These are phyloP conservation scores for Cystobasidiopsis lactophilus DNA, from an alignment of 768 basidiomycete genomes.

Conservation along the genomic window DNA sequence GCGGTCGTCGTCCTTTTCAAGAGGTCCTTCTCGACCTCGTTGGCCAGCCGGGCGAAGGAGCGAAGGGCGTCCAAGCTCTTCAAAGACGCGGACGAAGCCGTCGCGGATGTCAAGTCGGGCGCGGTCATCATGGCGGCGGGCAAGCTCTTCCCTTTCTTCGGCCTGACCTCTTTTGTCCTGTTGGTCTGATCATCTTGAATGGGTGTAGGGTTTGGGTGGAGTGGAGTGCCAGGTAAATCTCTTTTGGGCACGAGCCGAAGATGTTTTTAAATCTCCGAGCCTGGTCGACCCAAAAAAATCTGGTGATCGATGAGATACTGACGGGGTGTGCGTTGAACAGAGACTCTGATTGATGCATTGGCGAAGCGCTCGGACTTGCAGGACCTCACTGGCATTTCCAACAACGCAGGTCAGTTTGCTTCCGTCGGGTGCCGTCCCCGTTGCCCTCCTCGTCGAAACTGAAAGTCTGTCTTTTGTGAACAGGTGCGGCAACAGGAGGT, in stretches of 20 bases:
- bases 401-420: constrained; percentile 37
- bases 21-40: no score
- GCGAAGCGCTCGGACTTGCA: constrained; percentile 49
- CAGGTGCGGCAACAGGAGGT: neutral
- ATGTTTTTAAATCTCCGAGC: no score
- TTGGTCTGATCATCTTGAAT: neutral
- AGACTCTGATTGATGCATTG: constrained; percentile 62
- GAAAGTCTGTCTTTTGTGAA: no score
- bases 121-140: constrained; percentile 61
- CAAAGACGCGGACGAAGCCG: constrained; percentile 57
- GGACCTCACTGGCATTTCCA: constrained; percentile 60
- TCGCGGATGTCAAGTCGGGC: constrained; percentile 60
- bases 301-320: constrained; percentile 33
- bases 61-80: constrained; percentile 35
- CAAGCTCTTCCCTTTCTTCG: constrained; percentile 26
- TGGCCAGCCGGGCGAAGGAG: no score
- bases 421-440: no score
- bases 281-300: no score
- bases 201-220: no score
- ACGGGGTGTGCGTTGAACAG: constrained; percentile 74
- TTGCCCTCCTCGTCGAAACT: no score
- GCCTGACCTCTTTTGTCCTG: no score
- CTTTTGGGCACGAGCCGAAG: no score
- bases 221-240: no score
- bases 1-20: no score